These are phyloP conservation scores for Colletotrichum tropicale DNA, from an alignment of 2,329 filamentous ascomycete genomes.

Conservation along the genomic window DNA sequence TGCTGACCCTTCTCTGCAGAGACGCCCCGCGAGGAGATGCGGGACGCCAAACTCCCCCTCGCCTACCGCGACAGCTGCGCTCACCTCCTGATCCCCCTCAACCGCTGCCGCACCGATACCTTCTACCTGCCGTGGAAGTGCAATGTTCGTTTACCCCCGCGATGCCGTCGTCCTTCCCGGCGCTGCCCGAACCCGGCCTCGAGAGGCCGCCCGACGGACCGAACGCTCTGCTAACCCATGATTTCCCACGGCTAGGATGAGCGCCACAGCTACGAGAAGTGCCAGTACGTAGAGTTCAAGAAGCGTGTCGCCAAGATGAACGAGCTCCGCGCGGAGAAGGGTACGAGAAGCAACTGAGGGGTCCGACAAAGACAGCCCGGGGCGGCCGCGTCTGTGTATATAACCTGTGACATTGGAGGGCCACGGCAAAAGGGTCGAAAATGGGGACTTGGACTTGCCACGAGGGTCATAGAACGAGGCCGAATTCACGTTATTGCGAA, in stretches of 20 bases:
- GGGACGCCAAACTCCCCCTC: constrained; percentile 84
- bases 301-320: constrained; percentile 99
- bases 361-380: background rate
- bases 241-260: constrained; percentile 69
- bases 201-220: background rate
- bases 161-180: too few relatives aligned
- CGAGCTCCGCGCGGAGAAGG: constrained; percentile 87
- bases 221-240: background rate
- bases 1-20: constrained; percentile 8
- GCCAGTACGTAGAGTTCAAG: constrained; percentile 99
- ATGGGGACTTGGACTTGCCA: background rate
- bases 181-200: background rate
- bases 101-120: constrained; percentile 89
- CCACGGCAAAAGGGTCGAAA: constrained; percentile 1
- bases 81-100: constrained; percentile 91
- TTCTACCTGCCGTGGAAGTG: constrained; percentile 99
- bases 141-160: constrained; percentile 65
- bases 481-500: constrained; percentile 19
- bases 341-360: constrained; percentile 78
- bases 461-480: constrained; percentile 15
- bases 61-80: constrained; percentile 96
- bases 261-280: constrained; percentile 98
- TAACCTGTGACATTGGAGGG: constrained; percentile 7
- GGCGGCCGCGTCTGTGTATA: constrained; percentile 18
- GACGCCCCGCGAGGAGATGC: constrained; percentile 91